These are phyloP conservation scores for Russula dissimulans DNA, from an alignment of 768 basidiomycete genomes.

Conservation along the genomic window DNA sequence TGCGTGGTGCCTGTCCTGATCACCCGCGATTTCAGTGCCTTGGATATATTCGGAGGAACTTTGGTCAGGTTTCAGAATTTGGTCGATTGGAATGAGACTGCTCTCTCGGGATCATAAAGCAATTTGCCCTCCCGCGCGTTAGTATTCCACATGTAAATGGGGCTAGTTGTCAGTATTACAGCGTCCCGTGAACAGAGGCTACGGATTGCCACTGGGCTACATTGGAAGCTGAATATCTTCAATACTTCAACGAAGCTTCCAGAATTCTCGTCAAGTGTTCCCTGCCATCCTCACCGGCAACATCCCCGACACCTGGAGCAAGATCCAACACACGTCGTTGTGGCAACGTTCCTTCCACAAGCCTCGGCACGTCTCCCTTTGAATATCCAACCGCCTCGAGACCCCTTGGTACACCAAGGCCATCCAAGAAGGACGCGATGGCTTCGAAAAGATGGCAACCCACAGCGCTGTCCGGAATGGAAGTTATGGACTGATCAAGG, in stretches of 20 bases:
- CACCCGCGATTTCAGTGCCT: slow-evolving; percentile 30
- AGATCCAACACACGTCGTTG: slow-evolving; percentile 88
- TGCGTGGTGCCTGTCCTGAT: neutral
- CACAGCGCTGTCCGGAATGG: slow-evolving; percentile 70
- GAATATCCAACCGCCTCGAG: slow-evolving; percentile 76
- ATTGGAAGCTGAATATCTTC: slow-evolving; percentile 17
- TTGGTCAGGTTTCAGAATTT: slow-evolving; percentile 54
- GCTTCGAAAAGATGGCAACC: slow-evolving; percentile 75
- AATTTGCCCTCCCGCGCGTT: slow-evolving; percentile 28
- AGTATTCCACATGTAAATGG: too few relatives aligned
- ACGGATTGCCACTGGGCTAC: neutral
- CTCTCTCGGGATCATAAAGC: neutral
- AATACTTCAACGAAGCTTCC: slow-evolving; percentile 72
- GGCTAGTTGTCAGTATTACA: neutral
- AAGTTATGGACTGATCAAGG: slow-evolving; percentile 60
- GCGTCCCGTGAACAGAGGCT: neutral
- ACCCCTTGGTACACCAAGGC: slow-evolving; percentile 77
- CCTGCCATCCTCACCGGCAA: slow-evolving; percentile 73
- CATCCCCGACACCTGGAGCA: slow-evolving; percentile 81
- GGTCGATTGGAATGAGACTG: slow-evolving; percentile 24
- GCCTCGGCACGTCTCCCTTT: slow-evolving; percentile 50
- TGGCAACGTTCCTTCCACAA: slow-evolving; percentile 89
- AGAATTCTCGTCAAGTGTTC: slow-evolving; percentile 78
- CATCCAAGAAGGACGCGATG: slow-evolving; percentile 82
- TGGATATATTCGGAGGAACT: slow-evolving; percentile 65